A percentile compares a stretch with the other conserved stretches of the same genome.
Conservation (phyloP, 2,329 filamentous ascomycete genomes). For the Fusarium acutatum region DNA sequence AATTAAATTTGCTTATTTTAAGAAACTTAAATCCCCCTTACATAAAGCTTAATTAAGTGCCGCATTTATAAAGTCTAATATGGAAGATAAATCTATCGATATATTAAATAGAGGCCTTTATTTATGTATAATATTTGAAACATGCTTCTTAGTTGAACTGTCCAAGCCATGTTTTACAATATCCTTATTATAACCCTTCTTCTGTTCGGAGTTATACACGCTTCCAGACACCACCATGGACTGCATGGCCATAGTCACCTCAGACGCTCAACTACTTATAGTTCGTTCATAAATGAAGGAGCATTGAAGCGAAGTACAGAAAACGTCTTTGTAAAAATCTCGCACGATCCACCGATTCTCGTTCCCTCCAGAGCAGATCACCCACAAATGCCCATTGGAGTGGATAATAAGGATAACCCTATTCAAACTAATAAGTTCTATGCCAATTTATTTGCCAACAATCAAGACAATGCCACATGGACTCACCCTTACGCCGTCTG, state of each 20-base stretch:
- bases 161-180: fast-evolving
- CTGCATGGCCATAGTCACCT: background rate
- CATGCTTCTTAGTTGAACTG: fast-evolving
- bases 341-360: background rate
- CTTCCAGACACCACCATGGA: background rate
- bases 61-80: background rate
- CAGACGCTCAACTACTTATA: background rate
- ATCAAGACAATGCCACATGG: background rate
- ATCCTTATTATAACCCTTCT: background rate
- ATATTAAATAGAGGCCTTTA: fast-evolving
- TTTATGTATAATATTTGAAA: fast-evolving
- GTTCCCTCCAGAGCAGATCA: background rate
- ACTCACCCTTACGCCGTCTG: background rate
- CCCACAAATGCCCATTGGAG: background rate
- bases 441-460: background rate
- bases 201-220: background rate
- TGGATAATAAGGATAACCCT: fast-evolving
- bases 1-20: too few species aligned
- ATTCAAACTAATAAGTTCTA: background rate
- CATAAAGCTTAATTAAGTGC: background rate
- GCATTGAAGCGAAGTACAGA: fast-evolving
- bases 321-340: background rate
- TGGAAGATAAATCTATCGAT: background rate
- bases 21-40: background rate
- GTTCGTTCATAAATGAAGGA: fast-evolving